Evolutionary conservation across 441 rosid species (phyloP).

Genomic region (Cnidoscolus chayamansa): DNA sequence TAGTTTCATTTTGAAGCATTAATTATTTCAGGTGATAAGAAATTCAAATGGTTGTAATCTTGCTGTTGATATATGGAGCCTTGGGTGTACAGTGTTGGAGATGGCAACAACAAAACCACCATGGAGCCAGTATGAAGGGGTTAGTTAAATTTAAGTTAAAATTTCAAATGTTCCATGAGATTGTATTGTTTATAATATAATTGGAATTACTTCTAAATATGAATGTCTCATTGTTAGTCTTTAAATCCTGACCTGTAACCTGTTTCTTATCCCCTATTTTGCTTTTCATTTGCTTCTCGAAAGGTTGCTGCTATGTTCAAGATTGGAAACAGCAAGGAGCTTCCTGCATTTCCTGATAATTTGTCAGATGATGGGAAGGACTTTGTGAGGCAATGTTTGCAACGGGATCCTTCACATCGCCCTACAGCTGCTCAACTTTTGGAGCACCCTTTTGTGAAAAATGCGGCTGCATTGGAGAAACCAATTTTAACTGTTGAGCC

Average conservation of each 20-base stretch:
- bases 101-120: slow-evolving; percentile 59
- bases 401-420: slow-evolving; percentile 75
- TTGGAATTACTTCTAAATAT: neutral
- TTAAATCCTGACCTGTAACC: slow-evolving; percentile 10
- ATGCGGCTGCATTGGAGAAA: slow-evolving; percentile 62
- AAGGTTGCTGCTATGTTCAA: slow-evolving; percentile 82
- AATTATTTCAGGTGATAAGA: slow-evolving; percentile 52
- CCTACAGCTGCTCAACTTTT: slow-evolving; percentile 77
- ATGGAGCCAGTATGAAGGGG: slow-evolving; percentile 45
- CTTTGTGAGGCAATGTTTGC: slow-evolving; percentile 77
- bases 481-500: slow-evolving; percentile 41
- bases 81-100: slow-evolving; percentile 79
- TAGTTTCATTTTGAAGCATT: slow-evolving; percentile 11
- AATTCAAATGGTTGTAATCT: slow-evolving; percentile 59
- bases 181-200: neutral
- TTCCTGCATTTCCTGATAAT: slow-evolving; percentile 84
- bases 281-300: neutral
- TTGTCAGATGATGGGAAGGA: slow-evolving; percentile 90
- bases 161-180: neutral
- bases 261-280: neutral
- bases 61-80: slow-evolving; percentile 85
- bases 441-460: slow-evolving; percentile 81
- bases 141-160: slow-evolving; percentile 31
- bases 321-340: slow-evolving; percentile 98
- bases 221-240: slow-evolving; percentile 4